Conservation (phyloP, 805 yeast genomes). For the Candida germanica region DNA sequence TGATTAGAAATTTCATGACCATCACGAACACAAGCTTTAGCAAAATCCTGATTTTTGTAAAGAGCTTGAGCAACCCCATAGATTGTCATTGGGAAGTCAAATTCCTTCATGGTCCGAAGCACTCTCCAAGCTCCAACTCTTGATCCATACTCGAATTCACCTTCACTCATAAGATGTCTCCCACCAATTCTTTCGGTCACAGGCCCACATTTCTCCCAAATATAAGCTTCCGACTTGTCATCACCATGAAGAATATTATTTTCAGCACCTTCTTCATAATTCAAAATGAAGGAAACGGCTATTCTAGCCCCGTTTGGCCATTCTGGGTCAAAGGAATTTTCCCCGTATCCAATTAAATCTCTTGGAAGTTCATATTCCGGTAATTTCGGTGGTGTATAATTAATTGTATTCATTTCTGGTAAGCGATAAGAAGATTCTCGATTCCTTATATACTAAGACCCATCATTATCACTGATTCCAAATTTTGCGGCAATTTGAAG, state of each 20-base stretch:
- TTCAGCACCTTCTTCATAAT: constrained; percentile 36
- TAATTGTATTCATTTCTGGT: constrained; percentile 9
- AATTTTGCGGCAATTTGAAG: too few species aligned
- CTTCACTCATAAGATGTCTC: constrained; percentile 25
- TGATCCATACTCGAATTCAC: constrained; percentile 32
- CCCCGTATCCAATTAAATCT: constrained; percentile 29
- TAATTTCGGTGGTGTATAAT: constrained; percentile 1
- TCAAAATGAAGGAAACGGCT: constrained; percentile 27
- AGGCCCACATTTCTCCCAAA: constrained; percentile 16
- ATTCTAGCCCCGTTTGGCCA: constrained; percentile 33
- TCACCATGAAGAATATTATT: constrained; percentile 26
- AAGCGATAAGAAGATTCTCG: too few species aligned
- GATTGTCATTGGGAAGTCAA: constrained; percentile 27
- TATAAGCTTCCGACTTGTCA: constrained; percentile 15
- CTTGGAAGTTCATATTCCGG: constrained; percentile 16
- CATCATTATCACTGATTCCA: too few species aligned
- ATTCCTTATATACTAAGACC: too few species aligned
- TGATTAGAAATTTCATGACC: constrained; percentile 40
- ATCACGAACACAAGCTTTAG: constrained; percentile 30
- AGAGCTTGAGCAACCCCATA: constrained; percentile 40
- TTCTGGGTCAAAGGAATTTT: constrained; percentile 21
- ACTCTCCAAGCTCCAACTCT: constrained; percentile 33
- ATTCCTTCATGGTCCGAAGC: constrained; percentile 29
- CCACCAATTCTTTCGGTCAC: constrained; percentile 11
- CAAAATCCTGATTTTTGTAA: constrained; percentile 29